Evolutionary conservation across 768 basidiomycete species (phyloP), one percentile per base, ranked within the genome.

Genomic region (Brasilioporus rufonigricans): DNA sequence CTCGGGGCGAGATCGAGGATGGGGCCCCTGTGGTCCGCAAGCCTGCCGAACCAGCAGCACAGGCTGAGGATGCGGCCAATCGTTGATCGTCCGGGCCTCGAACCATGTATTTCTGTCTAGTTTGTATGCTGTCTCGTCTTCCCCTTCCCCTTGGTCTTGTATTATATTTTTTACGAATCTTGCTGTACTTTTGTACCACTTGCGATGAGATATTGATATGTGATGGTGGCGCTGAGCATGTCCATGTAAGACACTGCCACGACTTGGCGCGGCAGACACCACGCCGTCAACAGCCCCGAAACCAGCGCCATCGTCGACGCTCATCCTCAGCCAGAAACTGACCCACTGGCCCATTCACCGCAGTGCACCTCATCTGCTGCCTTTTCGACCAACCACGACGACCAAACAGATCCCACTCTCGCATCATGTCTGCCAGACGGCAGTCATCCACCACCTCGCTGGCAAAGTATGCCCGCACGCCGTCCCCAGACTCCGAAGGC

Each of bases 381-480:
- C 18, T 36, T 10, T 55, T 52, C 32, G 18, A 48, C 24, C 49
- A 48, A n/a, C 47, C 48, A 44, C 60, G 60, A 59, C 64, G 56
- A 57, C 60, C 38, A 1, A 52, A 52, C 31, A 58, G 36, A 54
- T n/a, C 2, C 19, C 48, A 48, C 50, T 50, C 61, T 44, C 60
- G 52, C 50, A 67, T 61, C 54, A 89, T 89, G 86, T 76, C 87
- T 72, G 83, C 89, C 56, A 77, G 87, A 67, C 82, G 90, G 70
- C 88, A 89, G 80, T 65, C 88, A 56, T 93, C 91, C 35, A 88
- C 89, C 0, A 89, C 90, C 5, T 93, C 91, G 6, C 76, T 92
- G 32, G 83, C 89, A 27, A 83, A 77, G 70, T 91, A 78, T 70
- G 87, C 81, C 44, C 77, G 86, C 38, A 73, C 77, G 44, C 74